Evolutionary conservation across 1,139 yeast species (phyloP), one percentile per base, ranked within the genome.

Genomic region (Chernovozyma aurita): DNA sequence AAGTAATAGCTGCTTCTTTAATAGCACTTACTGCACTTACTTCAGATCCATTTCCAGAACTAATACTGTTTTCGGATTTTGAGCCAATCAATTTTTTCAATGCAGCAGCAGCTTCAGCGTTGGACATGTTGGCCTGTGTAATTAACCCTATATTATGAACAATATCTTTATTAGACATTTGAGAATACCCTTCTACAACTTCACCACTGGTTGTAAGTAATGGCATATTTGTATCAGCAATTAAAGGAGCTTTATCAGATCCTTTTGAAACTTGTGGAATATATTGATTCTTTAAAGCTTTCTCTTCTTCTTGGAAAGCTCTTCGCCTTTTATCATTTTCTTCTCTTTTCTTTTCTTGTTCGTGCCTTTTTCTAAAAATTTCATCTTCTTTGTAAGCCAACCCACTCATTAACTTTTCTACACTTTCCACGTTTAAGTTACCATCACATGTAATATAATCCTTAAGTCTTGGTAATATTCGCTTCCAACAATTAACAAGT

Each of bases 401-500:
- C 22, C 72, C 76, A 24, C 62, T 58, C 63, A 94, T 64, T 43
- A 94, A 63, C 33, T 70, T 66, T 49, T 88, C 95, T 3, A 87
- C 96, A 39, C 88, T 78, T 31, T 73, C 75, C 33, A 90, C 61
- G 53, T 88, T 79, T 33, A 94, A 73, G 14, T 68, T 67, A 25
- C 99, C 99, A 57, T 92, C 98, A 50, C 92, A 79, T 0, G 97
- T 90, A 52, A 92, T 73, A 54, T 81, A 92, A 14, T 86, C 85
- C 36, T 77, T 78, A 64, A 85, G 67, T 21, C 59, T 53, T 1
- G 94, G 84, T 35, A 92, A 57, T 1, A 76, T 60, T 22, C 76
- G 68, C 52, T 90, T 88, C 98, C 98, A 92, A 34, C 92, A 78
- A 30, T 73, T 74, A 7, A 87, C 81, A 39, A 92, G 64, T 27